These are phyloP conservation scores for Schwanniomyces sp. DNA, from an alignment of 805 yeast species.

Conservation along the genomic window DNA sequence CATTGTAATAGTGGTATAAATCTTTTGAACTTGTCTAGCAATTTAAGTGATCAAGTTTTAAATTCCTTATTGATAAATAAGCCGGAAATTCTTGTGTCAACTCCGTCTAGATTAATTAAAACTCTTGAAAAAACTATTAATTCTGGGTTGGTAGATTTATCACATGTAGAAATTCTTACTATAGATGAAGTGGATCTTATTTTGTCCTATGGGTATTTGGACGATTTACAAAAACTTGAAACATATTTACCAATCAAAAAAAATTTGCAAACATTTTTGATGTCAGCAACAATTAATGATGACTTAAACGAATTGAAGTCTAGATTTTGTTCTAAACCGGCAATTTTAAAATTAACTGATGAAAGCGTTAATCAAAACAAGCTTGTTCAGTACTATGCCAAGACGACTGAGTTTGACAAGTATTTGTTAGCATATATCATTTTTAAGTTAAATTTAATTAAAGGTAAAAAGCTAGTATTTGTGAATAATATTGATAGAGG, in stretches of 20 bases:
- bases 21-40: constrained; percentile 65
- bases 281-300: constrained; percentile 94
- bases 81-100: constrained; percentile 82
- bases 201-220: constrained; percentile 85
- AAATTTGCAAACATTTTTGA: constrained; percentile 81
- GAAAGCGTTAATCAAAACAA: constrained; percentile 60
- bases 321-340: constrained; percentile 81
- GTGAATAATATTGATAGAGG: constrained; percentile 96
- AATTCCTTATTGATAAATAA: constrained; percentile 65
- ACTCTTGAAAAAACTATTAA: constrained; percentile 48
- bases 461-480: constrained; percentile 87
- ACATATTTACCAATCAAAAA: constrained; percentile 68
- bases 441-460: constrained; percentile 80
- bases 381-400: constrained; percentile 82
- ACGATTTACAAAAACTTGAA: constrained; percentile 71
- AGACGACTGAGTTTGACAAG: constrained; percentile 86
- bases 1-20: constrained; percentile 70
- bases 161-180: constrained; percentile 65
- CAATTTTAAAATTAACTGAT: constrained; percentile 75
- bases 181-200: constrained; percentile 96
- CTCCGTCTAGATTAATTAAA: constrained; percentile 76
- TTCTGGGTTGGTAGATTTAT: constrained; percentile 48
- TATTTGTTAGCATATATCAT: constrained; percentile 88
- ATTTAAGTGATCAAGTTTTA: constrained; percentile 67
- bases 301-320: constrained; percentile 76